Conservation (phyloP, 1,284 basidiomycete species). For the Austroboletus niveus region DNA sequence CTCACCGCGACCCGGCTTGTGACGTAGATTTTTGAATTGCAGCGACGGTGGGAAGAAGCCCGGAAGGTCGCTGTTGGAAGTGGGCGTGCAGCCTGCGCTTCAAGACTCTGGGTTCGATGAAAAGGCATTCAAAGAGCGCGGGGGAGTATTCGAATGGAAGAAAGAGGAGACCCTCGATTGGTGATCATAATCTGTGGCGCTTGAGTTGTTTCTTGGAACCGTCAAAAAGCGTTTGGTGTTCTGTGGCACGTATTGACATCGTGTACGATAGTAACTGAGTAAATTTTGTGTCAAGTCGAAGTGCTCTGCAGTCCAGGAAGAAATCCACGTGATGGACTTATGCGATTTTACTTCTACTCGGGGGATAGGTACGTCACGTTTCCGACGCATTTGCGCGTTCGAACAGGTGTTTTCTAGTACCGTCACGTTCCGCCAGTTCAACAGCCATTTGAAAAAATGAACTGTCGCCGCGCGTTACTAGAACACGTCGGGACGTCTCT, state of each 20-base stretch:
- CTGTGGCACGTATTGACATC: no score
- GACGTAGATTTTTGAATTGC: conserved; percentile 34
- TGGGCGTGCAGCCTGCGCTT: conserved; percentile 36
- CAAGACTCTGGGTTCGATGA: conserved; percentile 38
- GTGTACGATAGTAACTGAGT: no score
- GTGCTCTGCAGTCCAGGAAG: no score
- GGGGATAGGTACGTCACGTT: no score
- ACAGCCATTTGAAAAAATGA: conserved; percentile 1
- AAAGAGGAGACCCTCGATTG: conserved; percentile 15
- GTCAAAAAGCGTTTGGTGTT: no score
- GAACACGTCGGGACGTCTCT: background rate
- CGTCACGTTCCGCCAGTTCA: background rate
- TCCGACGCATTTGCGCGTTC: no score
- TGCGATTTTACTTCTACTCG: background rate
- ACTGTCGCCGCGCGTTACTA: background rate
- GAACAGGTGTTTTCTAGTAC: no score
- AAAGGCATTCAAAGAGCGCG: conserved; percentile 32
- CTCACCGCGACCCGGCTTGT: background rate
- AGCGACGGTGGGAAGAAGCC: conserved; percentile 30
- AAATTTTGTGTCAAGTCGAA: no score
- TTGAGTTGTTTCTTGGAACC: background rate
- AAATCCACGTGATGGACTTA: no score
- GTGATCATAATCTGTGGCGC: background rate
- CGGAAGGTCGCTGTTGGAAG: conserved; percentile 35
- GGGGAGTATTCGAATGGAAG: conserved; percentile 38